Evolutionary conservation across 176 grass and related monocot genomes (phyloP), one percentile per base, ranked within the genome.

Genomic region (Ampelocalamus luodianensis): DNA sequence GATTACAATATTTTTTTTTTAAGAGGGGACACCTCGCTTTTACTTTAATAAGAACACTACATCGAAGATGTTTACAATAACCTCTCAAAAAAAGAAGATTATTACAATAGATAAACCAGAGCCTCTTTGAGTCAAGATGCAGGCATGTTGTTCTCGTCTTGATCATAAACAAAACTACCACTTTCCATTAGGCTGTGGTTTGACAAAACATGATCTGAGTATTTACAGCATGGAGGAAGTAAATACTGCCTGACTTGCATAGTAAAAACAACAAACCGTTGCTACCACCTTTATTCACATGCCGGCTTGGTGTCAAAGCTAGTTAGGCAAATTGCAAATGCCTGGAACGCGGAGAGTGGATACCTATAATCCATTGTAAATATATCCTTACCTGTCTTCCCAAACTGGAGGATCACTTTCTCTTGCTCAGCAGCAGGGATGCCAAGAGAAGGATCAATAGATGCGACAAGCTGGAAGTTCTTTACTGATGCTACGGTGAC

Each of bases 321-420:
- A 6, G 96, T 96, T 79, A 99, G 83, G 92, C 96, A 94, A 62
- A 99, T 96, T 0, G 93, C 91, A 5, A 99, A 99, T 36, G 96
- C 96, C 78, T 99, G 93, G 83, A 99, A 99, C 0, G 91, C 91
- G 1, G 93, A 99, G 46, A 99, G 86, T 8, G 96, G 96, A 50
- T 99, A 99, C 32, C 90, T 85, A 27, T 99, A 99, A 68, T 99
- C 96, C 93, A 99, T 96, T 10, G 93, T 96, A 50, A 99, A 99
- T 66, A 99, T 99, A 77, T 99, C 96, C 71, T 99, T 99, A 18
- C 93, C 96, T 3, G 96, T 99, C 24, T 99, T 96, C 32, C 96
- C 96, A 4, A 99, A 99, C 37, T 99, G 96, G 59, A 99, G 92
- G 74, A 99, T 93, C 22, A 94, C 93, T 56, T 91, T 99, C 48